A percentile compares a stretch with the other conserved stretches of the same genome.
phyloP scores from a whole-genome alignment of 192 early-diverging fungal genomes.

The Dissophora ornata region DNA sequence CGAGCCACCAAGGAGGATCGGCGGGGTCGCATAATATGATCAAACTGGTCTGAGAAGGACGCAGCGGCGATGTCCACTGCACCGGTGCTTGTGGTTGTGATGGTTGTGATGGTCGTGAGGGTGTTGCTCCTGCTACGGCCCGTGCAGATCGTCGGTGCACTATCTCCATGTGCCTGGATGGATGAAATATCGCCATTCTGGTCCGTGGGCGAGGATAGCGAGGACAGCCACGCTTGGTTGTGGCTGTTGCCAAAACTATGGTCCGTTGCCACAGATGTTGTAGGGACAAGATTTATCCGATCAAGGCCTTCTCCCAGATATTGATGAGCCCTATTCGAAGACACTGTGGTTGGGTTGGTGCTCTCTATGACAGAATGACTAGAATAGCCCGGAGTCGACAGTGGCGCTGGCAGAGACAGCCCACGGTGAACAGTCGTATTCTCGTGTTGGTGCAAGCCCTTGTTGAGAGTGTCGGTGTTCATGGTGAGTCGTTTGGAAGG shows the following conservation, averaged over 20 bases:
- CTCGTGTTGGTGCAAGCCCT: constrained; percentile 19
- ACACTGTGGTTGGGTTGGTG: not conserved
- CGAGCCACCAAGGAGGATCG: constrained; percentile 26
- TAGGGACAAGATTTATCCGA: constrained; percentile 49
- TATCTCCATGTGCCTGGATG: constrained; percentile 9
- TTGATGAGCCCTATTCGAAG: constrained; percentile 26
- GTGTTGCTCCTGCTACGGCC: constrained; percentile 52
- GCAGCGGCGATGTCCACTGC: constrained; percentile 15
- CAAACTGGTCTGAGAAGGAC: constrained; percentile 20
- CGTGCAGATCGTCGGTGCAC: constrained; percentile 20
- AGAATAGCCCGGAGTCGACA: not conserved
- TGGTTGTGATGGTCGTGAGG: constrained; percentile 20
- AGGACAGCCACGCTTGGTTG: not conserved
- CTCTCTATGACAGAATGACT: constrained; percentile 6
- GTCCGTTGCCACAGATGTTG: not conserved
- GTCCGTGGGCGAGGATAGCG: constrained; percentile 6
- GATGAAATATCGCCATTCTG: constrained; percentile 9
- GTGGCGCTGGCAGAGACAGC: constrained; percentile 9
- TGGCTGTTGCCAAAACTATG: constrained; percentile 1
- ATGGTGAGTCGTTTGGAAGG: not conserved
- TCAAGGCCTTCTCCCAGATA: constrained; percentile 4
- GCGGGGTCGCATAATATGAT: constrained; percentile 41
- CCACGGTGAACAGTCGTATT: constrained; percentile 9
- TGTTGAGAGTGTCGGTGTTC: constrained; percentile 12
- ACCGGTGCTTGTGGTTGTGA: constrained; percentile 20